Percentiles rank a stretch among this genome's conserved stretches.
These are phyloP conservation scores for Pochonia chlamydosporia DNA, from an alignment of 2,329 filamentous ascomycete genomes.

Conservation along the genomic window DNA sequence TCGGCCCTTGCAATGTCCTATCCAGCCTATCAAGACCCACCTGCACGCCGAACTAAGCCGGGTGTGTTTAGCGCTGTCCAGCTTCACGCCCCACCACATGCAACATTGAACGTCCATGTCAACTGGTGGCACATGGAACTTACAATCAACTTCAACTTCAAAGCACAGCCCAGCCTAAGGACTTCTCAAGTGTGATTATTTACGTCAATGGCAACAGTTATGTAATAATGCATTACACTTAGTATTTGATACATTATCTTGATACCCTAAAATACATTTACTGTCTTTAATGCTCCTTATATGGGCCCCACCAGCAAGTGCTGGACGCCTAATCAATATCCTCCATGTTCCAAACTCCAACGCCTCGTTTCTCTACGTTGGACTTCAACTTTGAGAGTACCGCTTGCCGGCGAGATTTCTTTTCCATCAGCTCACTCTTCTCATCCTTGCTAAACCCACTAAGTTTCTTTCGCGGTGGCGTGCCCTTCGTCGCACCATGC, in stretches of 20 bases:
- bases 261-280: conserved; percentile 18
- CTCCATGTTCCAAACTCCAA: conserved; percentile 44
- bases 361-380: conserved; percentile 43
- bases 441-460: conserved; percentile 55
- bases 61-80: too few relatives aligned
- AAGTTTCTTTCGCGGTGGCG: conserved; percentile 54
- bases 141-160: too few relatives aligned
- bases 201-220: too few relatives aligned
- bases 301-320: background rate
- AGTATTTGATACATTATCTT: conserved; percentile 4
- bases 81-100: too few relatives aligned
- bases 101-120: too few relatives aligned
- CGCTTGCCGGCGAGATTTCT: conserved; percentile 45
- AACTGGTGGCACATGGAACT: too few relatives aligned
- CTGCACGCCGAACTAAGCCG: too few relatives aligned
- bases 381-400: conserved; percentile 46
- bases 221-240: background rate
- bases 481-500: conserved; percentile 30
- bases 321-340: conserved; percentile 34
- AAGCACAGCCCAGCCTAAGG: too few relatives aligned
- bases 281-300: background rate
- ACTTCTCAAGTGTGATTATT: too few relatives aligned
- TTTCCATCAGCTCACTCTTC: conserved; percentile 49
- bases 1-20: too few relatives aligned
- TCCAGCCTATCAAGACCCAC: background rate